Evolutionary conservation across 2,329 filamentous ascomycete genomes (phyloP).

Genomic region (Esteya vermicola): DNA sequence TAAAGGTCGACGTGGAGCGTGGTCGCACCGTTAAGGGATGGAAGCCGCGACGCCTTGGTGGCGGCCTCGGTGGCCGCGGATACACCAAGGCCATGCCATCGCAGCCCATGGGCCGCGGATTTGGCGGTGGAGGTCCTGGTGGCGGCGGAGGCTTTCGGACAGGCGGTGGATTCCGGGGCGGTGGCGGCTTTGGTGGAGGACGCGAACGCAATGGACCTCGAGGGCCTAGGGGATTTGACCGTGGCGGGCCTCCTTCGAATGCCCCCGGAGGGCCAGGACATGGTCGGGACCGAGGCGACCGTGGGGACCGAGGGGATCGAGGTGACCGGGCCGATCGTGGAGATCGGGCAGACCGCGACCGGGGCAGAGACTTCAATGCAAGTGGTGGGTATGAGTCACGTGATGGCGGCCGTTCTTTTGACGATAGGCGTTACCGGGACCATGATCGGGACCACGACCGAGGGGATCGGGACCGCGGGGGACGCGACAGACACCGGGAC

Average conservation of each 20-base stretch:
- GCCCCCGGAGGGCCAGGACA: conserved; percentile 47
- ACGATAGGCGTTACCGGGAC: conserved; percentile 35
- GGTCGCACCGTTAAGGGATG: conserved; percentile 88
- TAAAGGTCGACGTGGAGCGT: conserved; percentile 91
- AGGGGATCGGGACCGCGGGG: conserved; percentile 12
- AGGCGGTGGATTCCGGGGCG: conserved; percentile 34
- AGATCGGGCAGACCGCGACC: conserved; percentile 28
- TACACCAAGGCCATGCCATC: conserved; percentile 74
- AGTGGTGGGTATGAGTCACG: conserved; percentile 31
- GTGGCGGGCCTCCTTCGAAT: conserved; percentile 38
- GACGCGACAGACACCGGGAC: conserved; percentile 34
- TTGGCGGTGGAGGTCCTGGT: conserved; percentile 24
- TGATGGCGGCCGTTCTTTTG: conserved; percentile 22
- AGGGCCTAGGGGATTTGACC: conserved; percentile 17
- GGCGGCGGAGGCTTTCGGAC: conserved; percentile 19
- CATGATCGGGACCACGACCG: conserved; percentile 14
- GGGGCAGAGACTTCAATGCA: conserved; percentile 28
- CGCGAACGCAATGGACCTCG: conserved; percentile 17
- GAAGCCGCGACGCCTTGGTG: conserved; percentile 82
- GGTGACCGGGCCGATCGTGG: background rate
- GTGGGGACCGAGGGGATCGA: conserved; percentile 21
- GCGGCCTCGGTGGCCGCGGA: conserved; percentile 79
- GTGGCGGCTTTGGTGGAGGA: conserved; percentile 17
- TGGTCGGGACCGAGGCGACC: conserved; percentile 30
- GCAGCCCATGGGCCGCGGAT: conserved; percentile 44